Percentiles rank a stretch among this genome's conserved stretches.
These are phyloP conservation scores for Kazachstania taianensis DNA, from an alignment of 805 yeast genomes.

Conservation along the genomic window DNA sequence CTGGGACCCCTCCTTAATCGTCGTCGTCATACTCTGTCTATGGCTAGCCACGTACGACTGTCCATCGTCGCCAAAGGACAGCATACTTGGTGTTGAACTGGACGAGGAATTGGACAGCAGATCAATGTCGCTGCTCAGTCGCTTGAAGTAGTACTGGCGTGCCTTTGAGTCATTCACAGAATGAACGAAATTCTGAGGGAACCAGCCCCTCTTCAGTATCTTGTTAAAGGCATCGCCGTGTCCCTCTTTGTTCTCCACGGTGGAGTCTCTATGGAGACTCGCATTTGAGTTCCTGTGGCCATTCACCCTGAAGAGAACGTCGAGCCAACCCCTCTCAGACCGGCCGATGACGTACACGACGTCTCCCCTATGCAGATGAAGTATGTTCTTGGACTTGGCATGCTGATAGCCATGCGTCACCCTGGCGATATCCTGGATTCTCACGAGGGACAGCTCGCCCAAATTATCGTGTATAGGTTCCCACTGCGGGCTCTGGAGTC, in stretches of 20 bases:
- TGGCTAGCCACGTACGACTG: no score
- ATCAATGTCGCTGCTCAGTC: no score
- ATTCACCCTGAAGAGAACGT: conserved; percentile 42
- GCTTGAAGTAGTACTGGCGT: background rate
- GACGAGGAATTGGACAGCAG: background rate
- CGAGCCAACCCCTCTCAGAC: conserved; percentile 74
- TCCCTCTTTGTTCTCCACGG: background rate
- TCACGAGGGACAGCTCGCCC: background rate
- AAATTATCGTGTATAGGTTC: no score
- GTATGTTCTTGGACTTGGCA: conserved; percentile 1
- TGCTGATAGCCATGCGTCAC: background rate
- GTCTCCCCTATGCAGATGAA: conserved; percentile 41
- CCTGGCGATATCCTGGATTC: background rate
- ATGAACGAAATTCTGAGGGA: conserved; percentile 50
- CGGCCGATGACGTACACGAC: conserved; percentile 62
- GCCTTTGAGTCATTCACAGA: conserved; percentile 6
- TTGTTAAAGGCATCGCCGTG: conserved; percentile 13
- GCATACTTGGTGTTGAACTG: background rate
- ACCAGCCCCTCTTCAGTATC: conserved; percentile 63
- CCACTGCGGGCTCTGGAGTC: no score
- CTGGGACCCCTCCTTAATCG: no score
- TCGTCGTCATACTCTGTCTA: no score
- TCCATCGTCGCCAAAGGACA: background rate
- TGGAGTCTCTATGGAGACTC: no score
- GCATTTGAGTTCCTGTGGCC: no score